A percentile compares a stretch with the other conserved stretches of the same genome.
These are phyloP conservation scores for Mixia osmundae DNA, from an alignment of 1,284 basidiomycete species.

Conservation along the genomic window DNA sequence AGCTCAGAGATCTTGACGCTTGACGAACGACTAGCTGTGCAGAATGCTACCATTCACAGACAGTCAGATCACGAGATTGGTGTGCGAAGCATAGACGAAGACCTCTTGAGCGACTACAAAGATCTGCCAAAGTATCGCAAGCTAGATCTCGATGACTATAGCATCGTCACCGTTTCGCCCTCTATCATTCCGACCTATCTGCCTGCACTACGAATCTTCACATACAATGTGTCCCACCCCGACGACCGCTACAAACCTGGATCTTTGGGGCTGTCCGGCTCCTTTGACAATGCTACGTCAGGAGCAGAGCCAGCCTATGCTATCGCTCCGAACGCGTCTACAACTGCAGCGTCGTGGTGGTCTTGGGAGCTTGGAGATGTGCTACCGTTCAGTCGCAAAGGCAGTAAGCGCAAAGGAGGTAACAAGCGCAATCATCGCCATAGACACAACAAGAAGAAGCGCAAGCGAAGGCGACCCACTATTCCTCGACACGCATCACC, in stretches of 20 bases:
- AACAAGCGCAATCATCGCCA: constrained; percentile 1
- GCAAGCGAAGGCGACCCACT: constrained; percentile 30
- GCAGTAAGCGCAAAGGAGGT: constrained; percentile 7
- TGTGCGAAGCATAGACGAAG: too few species aligned
- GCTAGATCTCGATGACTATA: constrained; percentile 18
- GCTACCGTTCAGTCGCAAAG: constrained; percentile 19
- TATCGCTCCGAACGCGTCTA: too few species aligned
- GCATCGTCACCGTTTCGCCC: constrained; percentile 4
- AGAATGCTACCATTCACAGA: too few species aligned
- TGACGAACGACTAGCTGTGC: too few species aligned
- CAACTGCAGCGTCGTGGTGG: constrained; percentile 14
- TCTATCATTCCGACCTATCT: constrained; percentile 65
- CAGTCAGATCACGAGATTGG: too few species aligned
- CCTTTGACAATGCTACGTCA: too few species aligned
- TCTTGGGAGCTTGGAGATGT: constrained; percentile 15
- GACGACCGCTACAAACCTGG: neutral
- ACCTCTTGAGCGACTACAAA: constrained; percentile 6
- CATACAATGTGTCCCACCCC: constrained; percentile 19
- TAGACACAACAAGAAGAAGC: constrained; percentile 12
- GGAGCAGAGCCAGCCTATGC: too few species aligned
- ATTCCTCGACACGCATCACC: constrained; percentile 36
- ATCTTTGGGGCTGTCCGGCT: too few species aligned
- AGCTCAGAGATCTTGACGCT: constrained; percentile 23
- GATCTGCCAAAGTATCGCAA: constrained; percentile 5
- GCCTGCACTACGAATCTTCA: constrained; percentile 57